Conservation (phyloP, 352 stramenopile species). For the Peronospora belbahrii region DNA sequence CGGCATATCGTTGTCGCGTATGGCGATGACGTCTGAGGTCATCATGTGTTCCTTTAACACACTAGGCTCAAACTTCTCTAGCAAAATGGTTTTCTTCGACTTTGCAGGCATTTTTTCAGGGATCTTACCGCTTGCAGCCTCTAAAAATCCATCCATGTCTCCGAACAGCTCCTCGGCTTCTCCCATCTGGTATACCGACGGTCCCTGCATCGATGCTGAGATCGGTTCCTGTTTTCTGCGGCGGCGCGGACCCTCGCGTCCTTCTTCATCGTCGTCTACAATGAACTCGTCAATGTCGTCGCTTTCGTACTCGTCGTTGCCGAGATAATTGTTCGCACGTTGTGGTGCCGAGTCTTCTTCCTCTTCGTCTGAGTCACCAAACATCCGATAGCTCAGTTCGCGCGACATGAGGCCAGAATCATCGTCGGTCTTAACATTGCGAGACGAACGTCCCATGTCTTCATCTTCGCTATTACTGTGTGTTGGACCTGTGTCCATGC, state of each 20-base stretch:
- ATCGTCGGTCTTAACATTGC: conserved; percentile 63
- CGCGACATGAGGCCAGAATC: conserved; percentile 79
- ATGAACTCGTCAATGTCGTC: conserved; percentile 89
- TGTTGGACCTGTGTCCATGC: conserved; percentile 71
- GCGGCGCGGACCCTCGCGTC: conserved; percentile 62
- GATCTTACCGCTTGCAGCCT: conserved; percentile 53
- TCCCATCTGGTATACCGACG: conserved; percentile 86
- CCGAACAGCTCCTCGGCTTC: conserved; percentile 87
- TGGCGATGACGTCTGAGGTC: conserved; percentile 69
- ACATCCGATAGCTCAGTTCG: conserved; percentile 85
- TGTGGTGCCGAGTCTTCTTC: conserved; percentile 68
- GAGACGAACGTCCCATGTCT: conserved; percentile 55
- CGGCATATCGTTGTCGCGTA: conserved; percentile 74
- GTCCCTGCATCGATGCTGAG: conserved; percentile 70
- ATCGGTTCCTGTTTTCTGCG: conserved; percentile 68
- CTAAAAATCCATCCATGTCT: conserved; percentile 85
- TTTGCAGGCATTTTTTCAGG: conserved; percentile 32
- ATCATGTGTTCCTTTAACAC: conserved; percentile 87
- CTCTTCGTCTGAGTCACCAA: conserved; percentile 84
- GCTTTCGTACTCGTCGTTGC: conserved; percentile 85
- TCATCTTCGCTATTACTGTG: conserved; percentile 74
- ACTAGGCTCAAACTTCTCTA: conserved; percentile 84
- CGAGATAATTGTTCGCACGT: conserved; percentile 70
- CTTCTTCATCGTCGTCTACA: conserved; percentile 86
- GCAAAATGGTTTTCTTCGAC: conserved; percentile 76